A percentile compares a stretch with the other conserved stretches of the same genome.
Conservation (phyloP, 192 early-diverging fungal species). For the Tieghemiomyces parasiticus region DNA sequence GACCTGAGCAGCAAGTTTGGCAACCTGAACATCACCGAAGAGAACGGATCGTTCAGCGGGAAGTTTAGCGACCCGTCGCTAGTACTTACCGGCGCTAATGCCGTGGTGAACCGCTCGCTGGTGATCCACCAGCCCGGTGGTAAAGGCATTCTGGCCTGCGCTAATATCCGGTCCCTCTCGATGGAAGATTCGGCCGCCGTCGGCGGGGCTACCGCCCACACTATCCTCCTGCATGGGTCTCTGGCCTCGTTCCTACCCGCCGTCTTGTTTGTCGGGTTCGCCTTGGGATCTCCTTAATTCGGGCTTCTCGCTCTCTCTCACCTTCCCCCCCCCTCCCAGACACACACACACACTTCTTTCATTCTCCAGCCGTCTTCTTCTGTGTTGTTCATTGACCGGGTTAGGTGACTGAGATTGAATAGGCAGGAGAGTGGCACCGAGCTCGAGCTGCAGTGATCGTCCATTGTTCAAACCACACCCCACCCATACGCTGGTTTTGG, state of each 20-base stretch:
- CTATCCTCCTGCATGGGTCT: neutral
- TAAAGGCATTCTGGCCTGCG: slow-evolving; percentile 2
- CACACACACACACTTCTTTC: no score
- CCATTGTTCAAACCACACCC: no score
- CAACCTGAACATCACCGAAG: neutral
- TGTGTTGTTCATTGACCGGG: no score
- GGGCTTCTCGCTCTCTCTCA: no score
- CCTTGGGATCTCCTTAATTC: no score
- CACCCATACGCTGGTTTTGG: no score
- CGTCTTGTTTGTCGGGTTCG: no score
- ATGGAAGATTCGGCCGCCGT: neutral
- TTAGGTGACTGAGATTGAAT: no score
- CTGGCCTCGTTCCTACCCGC: neutral
- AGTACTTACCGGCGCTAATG: neutral
- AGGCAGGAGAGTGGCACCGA: no score
- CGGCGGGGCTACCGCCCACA: neutral
- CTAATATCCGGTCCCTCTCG: neutral
- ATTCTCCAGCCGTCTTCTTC: no score
- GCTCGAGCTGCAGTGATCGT: no score
- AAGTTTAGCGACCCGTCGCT: neutral
- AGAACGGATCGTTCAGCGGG: neutral
- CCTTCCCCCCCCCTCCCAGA: no score
- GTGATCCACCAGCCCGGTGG: neutral
- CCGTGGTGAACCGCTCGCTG: neutral
- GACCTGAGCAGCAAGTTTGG: neutral